A percentile compares a stretch with the other conserved stretches of the same genome.
Evolutionary conservation across 148 eudicot species (phyloP).

Genomic region (Mesembryanthemum crystallinum): DNA sequence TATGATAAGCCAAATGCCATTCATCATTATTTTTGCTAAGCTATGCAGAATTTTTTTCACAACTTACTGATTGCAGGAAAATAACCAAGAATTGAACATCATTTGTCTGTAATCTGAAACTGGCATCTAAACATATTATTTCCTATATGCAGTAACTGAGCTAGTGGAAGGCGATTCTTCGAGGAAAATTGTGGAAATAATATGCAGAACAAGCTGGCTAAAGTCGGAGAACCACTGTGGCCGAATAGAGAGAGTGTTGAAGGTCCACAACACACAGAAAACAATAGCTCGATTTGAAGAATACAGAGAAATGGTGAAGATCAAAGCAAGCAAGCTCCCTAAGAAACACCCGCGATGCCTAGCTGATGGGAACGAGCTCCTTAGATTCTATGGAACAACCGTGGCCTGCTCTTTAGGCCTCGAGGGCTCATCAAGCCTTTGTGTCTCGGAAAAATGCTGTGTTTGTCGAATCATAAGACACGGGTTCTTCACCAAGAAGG

Average conservation of each 20-base stretch:
- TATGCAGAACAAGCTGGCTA: constrained; percentile 78
- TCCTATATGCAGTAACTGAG: constrained; percentile 68
- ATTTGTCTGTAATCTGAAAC: too few relatives aligned
- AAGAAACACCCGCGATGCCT: constrained; percentile 92
- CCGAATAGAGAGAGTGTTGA: constrained; percentile 72
- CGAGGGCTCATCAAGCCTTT: constrained; percentile 66
- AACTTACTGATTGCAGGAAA: too few relatives aligned
- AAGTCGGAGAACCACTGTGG: constrained; percentile 74
- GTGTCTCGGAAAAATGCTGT: constrained; percentile 70
- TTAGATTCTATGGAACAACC: constrained; percentile 82
- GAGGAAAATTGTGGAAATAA: constrained; percentile 87
- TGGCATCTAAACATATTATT: too few relatives aligned
- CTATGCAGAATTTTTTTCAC: too few relatives aligned
- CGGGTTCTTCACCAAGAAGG: constrained; percentile 72
- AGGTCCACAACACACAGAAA: constrained; percentile 94
- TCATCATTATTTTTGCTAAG: constrained; percentile 1
- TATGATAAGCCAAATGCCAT: neutral
- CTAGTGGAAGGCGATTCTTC: constrained; percentile 91
- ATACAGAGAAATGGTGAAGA: constrained; percentile 73
- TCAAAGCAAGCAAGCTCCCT: constrained; percentile 80
- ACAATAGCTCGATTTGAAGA: constrained; percentile 88
- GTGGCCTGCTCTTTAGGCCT: constrained; percentile 70
- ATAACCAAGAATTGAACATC: too few relatives aligned
- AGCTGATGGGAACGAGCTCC: constrained; percentile 90
- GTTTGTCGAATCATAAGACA: constrained; percentile 75